These are phyloP conservation scores for Moesziomyces parantarcticus DNA, from an alignment of 1,284 basidiomycete genomes.

Conservation along the genomic window DNA sequence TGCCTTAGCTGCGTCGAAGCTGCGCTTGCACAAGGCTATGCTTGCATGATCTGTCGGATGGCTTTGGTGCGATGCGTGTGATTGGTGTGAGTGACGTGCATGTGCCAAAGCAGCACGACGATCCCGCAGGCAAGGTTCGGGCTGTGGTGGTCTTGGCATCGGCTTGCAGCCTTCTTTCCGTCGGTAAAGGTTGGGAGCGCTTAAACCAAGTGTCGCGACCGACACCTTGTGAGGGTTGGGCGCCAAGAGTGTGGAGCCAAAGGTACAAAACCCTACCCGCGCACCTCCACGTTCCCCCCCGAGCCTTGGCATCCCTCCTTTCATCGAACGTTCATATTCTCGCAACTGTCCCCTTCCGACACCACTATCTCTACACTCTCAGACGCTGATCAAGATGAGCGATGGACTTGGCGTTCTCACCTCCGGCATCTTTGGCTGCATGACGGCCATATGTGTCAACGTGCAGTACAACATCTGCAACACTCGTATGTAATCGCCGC, in stretches of 20 bases:
- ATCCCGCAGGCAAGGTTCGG: no score
- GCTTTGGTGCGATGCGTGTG: no score
- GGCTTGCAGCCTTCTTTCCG: no score
- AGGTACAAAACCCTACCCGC: background rate
- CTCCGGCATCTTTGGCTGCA: conserved; percentile 7
- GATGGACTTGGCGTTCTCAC: background rate
- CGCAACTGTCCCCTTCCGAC: no score
- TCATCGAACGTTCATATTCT: no score
- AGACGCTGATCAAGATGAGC: conserved; percentile 2
- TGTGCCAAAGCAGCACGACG: no score
- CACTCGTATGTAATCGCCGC: conserved; percentile 9
- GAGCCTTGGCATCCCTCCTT: background rate
- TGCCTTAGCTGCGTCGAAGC: background rate
- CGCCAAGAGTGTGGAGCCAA: background rate
- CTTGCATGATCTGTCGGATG: background rate
- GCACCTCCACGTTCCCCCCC: no score
- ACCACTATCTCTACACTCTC: background rate
- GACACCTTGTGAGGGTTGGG: background rate
- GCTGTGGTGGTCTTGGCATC: no score
- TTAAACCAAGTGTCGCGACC: no score
- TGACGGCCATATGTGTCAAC: conserved; percentile 7
- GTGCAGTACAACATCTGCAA: conserved; percentile 31
- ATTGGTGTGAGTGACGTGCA: no score
- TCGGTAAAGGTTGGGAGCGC: no score
- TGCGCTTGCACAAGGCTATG: background rate